Conservation (phyloP, 495 filamentous ascomycete species). For the Amniculicola lignicola region DNA sequence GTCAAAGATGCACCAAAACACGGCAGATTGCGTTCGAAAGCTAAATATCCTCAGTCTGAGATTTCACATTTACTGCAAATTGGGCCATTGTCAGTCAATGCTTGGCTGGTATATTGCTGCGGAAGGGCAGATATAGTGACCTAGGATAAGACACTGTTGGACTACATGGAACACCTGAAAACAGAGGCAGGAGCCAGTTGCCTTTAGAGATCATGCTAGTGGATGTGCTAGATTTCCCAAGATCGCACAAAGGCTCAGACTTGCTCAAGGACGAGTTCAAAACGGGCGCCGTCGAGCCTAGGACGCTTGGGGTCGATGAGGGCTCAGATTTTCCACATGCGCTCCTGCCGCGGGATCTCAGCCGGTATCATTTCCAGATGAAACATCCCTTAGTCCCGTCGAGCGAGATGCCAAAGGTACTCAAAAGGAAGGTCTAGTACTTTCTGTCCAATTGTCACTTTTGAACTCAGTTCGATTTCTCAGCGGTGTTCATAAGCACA, state of each 20-base stretch:
- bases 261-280: neutral
- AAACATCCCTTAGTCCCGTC: slow-evolving; percentile 1
- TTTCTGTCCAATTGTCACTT: neutral
- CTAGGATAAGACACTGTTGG: slow-evolving; percentile 5
- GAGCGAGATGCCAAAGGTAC: slow-evolving; percentile 2
- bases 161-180: slow-evolving; percentile 8
- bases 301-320: slow-evolving; percentile 1
- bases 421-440: neutral
- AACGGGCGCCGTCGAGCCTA: slow-evolving; percentile 1
- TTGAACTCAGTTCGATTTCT: neutral
- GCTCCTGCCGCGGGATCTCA: slow-evolving; percentile 5
- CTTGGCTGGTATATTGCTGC: slow-evolving; percentile 6
- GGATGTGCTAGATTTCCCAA: slow-evolving; percentile 6
- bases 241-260: slow-evolving; percentile 6
- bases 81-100: neutral
- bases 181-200: slow-evolving; percentile 5
- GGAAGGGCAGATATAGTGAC: slow-evolving; percentile 7
- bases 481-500: neutral
- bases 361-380: slow-evolving; percentile 1
- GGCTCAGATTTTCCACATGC: neutral
- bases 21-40: slow-evolving; percentile 8
- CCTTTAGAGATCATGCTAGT: slow-evolving; percentile 5
- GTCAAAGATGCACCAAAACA: slow-evolving; percentile 9
- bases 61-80: slow-evolving; percentile 11
- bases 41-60: slow-evolving; percentile 6